Evolutionary conservation across 1,284 basidiomycete genomes (phyloP).

Genomic region (Microbotryomycetes sp.): DNA sequence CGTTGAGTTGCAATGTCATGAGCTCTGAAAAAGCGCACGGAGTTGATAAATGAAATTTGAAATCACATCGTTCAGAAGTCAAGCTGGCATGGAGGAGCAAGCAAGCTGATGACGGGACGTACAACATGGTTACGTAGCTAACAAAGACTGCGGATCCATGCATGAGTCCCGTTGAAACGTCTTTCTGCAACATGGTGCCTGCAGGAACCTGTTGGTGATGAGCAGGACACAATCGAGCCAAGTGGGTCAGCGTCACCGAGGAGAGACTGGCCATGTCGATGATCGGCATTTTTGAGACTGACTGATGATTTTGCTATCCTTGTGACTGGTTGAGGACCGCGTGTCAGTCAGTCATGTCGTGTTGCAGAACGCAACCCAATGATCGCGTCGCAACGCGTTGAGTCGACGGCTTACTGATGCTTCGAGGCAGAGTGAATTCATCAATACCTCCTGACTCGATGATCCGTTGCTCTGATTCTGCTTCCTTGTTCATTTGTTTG

Average conservation of each 20-base stretch:
- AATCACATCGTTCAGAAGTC: neutral
- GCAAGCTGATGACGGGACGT: neutral
- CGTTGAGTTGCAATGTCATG: slow-evolving; percentile 30
- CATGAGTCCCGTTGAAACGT: slow-evolving; percentile 31
- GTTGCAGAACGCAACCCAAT: too few relatives aligned
- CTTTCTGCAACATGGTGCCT: slow-evolving; percentile 31
- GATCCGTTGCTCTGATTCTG: neutral
- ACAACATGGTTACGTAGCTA: slow-evolving; percentile 37
- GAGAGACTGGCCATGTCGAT: too few relatives aligned
- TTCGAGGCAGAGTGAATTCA: slow-evolving; percentile 25
- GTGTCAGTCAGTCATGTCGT: too few relatives aligned
- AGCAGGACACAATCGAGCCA: too few relatives aligned
- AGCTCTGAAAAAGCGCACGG: slow-evolving; percentile 8
- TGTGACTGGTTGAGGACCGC: slow-evolving; percentile 7
- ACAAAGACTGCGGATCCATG: slow-evolving; percentile 37
- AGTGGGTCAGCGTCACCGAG: slow-evolving; percentile 1
- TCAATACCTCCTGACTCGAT: slow-evolving; percentile 13
- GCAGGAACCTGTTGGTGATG: slow-evolving; percentile 15
- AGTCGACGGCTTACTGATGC: slow-evolving; percentile 24
- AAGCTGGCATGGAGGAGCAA: neutral
- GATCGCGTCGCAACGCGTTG: too few relatives aligned
- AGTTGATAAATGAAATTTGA: neutral
- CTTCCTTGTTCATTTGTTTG: neutral
- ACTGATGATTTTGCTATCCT: slow-evolving; percentile 16
- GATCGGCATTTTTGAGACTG: too few relatives aligned